A percentile compares a stretch with the other conserved stretches of the same genome.
Evolutionary conservation across 2,329 filamentous ascomycete genomes (phyloP).

Genomic region (Fusarium concolor): DNA sequence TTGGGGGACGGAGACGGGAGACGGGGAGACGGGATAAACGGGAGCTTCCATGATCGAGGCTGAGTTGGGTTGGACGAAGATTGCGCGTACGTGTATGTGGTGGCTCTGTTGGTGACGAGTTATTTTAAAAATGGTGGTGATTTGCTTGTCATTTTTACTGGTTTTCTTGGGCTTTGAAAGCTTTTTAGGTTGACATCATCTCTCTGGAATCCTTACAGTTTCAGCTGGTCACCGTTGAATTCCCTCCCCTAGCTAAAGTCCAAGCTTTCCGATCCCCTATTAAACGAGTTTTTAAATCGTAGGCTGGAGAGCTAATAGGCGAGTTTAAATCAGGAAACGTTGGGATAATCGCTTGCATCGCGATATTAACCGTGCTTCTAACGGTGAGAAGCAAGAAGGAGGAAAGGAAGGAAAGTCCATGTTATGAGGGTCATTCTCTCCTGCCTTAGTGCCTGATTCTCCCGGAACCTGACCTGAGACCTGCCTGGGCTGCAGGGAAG

Average conservation of each 20-base stretch:
- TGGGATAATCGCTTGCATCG: constrained; percentile 11
- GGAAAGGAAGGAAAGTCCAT: constrained; percentile 10
- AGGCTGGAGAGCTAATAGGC: constrained; percentile 33
- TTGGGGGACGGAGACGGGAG: constrained; percentile 13
- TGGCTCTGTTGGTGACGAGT: constrained; percentile 19
- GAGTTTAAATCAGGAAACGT: constrained; percentile 5
- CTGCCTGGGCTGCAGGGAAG: constrained; percentile 20
- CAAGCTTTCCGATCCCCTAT: constrained; percentile 33
- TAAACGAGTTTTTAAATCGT: constrained; percentile 28
- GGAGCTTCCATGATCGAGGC: constrained; percentile 29
- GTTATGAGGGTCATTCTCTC: constrained; percentile 13
- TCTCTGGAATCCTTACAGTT: constrained; percentile 1
- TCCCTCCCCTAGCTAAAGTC: constrained; percentile 12
- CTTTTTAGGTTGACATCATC: constrained; percentile 22
- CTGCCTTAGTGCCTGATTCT: constrained; percentile 39
- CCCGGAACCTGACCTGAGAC: constrained; percentile 34
- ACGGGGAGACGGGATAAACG: constrained; percentile 11
- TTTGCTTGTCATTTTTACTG: constrained; percentile 3
- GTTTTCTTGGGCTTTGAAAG: background rate
- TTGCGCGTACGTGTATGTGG: constrained; percentile 22
- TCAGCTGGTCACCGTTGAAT: constrained; percentile 21
- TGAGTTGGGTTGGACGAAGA: constrained; percentile 14
- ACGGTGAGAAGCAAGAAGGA: constrained; percentile 19
- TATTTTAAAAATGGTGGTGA: background rate
- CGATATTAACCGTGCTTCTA: constrained; percentile 17